A percentile compares a stretch with the other conserved stretches of the same genome.
phyloP scores from a whole-genome alignment of 192 early-diverging fungal genomes.

The Irineochytrium annulatum region DNA sequence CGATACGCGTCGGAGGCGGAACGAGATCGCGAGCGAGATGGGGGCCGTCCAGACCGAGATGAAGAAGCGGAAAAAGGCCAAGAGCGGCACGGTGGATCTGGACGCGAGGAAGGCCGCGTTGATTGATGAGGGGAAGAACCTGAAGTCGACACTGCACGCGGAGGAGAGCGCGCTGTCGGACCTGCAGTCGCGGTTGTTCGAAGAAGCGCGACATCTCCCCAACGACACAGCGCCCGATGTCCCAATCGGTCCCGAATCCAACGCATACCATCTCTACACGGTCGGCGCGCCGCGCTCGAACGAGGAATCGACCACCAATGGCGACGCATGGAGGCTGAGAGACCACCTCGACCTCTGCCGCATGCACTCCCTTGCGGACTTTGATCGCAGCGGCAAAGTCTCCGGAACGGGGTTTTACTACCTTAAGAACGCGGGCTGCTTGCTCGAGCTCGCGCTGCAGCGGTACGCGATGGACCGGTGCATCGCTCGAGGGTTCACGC shows the following conservation, averaged over 20 bases:
- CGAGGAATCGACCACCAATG: constrained; percentile 24
- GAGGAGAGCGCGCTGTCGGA: constrained; percentile 40
- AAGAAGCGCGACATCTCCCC: constrained; percentile 69
- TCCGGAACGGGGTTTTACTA: constrained; percentile 83
- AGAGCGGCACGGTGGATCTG: background rate
- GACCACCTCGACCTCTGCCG: constrained; percentile 72
- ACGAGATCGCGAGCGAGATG: constrained; percentile 31
- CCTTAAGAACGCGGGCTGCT: constrained; percentile 77
- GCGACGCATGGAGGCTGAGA: constrained; percentile 30
- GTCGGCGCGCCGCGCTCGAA: constrained; percentile 32
- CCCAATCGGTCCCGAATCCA: constrained; percentile 72
- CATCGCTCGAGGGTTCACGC: constrained; percentile 64
- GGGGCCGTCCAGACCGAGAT: constrained; percentile 27
- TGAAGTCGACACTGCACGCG: constrained; percentile 60
- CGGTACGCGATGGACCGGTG: constrained; percentile 83
- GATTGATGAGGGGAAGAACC: constrained; percentile 43
- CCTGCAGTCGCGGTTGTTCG: constrained; percentile 55
- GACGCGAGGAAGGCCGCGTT: constrained; percentile 23
- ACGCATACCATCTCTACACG: constrained; percentile 50
- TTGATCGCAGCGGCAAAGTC: constrained; percentile 74
- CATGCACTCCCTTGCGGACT: constrained; percentile 69
- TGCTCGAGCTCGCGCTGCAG: constrained; percentile 82
- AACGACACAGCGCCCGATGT: constrained; percentile 71
- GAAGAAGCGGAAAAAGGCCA: constrained; percentile 9
- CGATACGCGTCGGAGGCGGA: constrained; percentile 43